Evolutionary conservation across 140 eudicot species (phyloP), one percentile per base, ranked within the genome.

Genomic region (Erigeron philadelphicus): DNA sequence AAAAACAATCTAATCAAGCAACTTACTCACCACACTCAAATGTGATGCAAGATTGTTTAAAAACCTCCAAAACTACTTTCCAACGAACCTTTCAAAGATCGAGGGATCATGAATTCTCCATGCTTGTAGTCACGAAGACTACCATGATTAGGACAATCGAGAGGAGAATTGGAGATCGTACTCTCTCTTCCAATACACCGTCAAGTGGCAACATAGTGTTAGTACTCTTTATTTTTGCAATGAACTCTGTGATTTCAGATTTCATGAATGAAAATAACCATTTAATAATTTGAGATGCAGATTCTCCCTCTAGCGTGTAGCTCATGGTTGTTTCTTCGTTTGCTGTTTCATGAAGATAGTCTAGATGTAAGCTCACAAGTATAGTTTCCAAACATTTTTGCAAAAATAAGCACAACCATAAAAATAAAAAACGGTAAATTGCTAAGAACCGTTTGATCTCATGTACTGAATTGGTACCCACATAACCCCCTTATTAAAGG

Each of bases 101-200:
- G 9, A 40, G 57, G 6, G 67, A 75, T 79, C 66, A 81, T 1
- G 25, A 4, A 16, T 47, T 63, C 41, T 78, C 81, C 11, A 23
- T 21, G 56, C 67, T 64, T 66, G 93, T 77, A 45, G 86, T 71
- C 61, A 85, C 78, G 0, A 87, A 76, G 47, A 90, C 95, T 59
- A 90, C 80, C 67, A 83, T 8, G 49, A 90, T 72, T 65, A 85
- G 53, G 16, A 87, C 77, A 5, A 85, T 72, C 0, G 95, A 76
- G 9, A 85, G 84, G 8, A 87, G 83, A 11, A 90, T 40, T 1
- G 92, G 80, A 49, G 89, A 81, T 47, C 85, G 75, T 8, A 90
- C 55, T 63, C 76, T 84, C 50, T 82, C 95, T 58, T 21, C 25
- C 1, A 21, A 21, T 21, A 21, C 25, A 21, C 25, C 79, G 18